phyloP scores from a whole-genome alignment of 2,329 filamentous ascomycete species.

The Hypocrella siamensis region DNA sequence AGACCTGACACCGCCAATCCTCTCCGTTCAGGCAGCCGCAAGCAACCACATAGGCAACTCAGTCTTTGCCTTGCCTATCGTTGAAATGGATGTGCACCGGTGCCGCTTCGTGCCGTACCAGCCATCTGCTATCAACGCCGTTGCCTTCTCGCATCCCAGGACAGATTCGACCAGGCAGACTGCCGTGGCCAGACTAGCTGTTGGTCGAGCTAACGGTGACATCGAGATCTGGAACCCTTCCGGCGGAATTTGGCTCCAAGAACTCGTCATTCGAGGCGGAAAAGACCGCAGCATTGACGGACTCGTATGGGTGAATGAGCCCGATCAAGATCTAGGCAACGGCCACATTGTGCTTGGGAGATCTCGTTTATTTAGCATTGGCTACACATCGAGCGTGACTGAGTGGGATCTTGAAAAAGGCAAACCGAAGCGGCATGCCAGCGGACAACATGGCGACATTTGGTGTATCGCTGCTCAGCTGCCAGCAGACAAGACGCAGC shows the following conservation, averaged over 20 bases:
- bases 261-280: conserved; percentile 70
- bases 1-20: too few species aligned
- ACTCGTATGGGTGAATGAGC: conserved; percentile 79
- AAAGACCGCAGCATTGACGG: conserved; percentile 80
- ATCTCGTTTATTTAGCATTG: conserved; percentile 86
- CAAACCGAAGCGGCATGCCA: conserved; percentile 63
- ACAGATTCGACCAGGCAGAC: conserved; percentile 29
- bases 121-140: conserved; percentile 79
- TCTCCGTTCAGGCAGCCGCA: too few species aligned
- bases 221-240: conserved; percentile 96
- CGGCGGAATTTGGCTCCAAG: conserved; percentile 74
- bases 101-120: conserved; percentile 92
- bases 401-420: conserved; percentile 87
- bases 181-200: conserved; percentile 57
- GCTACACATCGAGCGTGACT: conserved; percentile 79
- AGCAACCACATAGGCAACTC: too few species aligned
- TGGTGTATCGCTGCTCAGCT: conserved; percentile 94
- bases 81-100: conserved; percentile 81
- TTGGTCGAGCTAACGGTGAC: conserved; percentile 86
- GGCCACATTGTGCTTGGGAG: conserved; percentile 51
- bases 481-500: conserved; percentile 8
- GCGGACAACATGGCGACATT: conserved; percentile 87
- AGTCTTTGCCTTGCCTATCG: too few species aligned
- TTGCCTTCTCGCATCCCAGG: conserved; percentile 76
- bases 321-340: conserved; percentile 50